phyloP scores from a whole-genome alignment of 441 rosid species.

The Sinapis alba region DNA sequence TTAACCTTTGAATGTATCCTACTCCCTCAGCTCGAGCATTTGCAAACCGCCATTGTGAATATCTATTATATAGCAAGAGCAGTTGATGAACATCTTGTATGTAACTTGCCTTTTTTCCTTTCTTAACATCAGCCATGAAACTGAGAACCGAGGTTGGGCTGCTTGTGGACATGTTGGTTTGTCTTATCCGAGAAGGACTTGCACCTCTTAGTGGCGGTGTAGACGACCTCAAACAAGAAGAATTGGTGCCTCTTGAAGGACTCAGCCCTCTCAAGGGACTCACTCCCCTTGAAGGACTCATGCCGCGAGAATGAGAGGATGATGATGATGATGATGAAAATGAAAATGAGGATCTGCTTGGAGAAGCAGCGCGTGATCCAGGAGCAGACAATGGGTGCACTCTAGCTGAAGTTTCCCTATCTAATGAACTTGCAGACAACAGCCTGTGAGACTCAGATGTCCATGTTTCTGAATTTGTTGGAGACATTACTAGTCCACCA shows the following conservation, averaged over 20 bases:
- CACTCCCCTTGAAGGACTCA: slow-evolving; percentile 55
- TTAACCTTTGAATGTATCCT: slow-evolving; percentile 61
- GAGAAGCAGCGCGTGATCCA: slow-evolving; percentile 55
- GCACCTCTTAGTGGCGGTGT: slow-evolving; percentile 66
- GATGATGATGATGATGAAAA: slow-evolving; percentile 50
- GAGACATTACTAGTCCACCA: slow-evolving; percentile 43
- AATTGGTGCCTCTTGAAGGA: slow-evolving; percentile 56
- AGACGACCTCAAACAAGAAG: slow-evolving; percentile 59
- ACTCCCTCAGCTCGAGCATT: slow-evolving; percentile 77
- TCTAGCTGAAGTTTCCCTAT: slow-evolving; percentile 49
- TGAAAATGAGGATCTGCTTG: slow-evolving; percentile 53
- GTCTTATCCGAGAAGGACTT: slow-evolving; percentile 62
- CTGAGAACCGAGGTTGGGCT: slow-evolving; percentile 78
- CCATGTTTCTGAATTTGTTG: slow-evolving; percentile 47
- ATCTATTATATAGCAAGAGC: slow-evolving; percentile 77
- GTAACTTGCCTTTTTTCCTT: slow-evolving; percentile 63
- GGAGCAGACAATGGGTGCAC: slow-evolving; percentile 47
- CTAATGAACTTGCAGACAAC: slow-evolving; percentile 48
- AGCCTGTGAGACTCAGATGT: too few relatives aligned
- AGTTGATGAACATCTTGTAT: slow-evolving; percentile 90
- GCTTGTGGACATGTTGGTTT: slow-evolving; percentile 45
- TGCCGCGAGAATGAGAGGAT: slow-evolving; percentile 38
- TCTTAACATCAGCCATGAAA: slow-evolving; percentile 79
- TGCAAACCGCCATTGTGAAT: slow-evolving; percentile 85
- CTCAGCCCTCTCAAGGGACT: slow-evolving; percentile 57